Percentiles rank a stretch among this genome's conserved stretches.
Conservation (phyloP, 208 protist species). For the Trypanosoma grayi region DNA sequence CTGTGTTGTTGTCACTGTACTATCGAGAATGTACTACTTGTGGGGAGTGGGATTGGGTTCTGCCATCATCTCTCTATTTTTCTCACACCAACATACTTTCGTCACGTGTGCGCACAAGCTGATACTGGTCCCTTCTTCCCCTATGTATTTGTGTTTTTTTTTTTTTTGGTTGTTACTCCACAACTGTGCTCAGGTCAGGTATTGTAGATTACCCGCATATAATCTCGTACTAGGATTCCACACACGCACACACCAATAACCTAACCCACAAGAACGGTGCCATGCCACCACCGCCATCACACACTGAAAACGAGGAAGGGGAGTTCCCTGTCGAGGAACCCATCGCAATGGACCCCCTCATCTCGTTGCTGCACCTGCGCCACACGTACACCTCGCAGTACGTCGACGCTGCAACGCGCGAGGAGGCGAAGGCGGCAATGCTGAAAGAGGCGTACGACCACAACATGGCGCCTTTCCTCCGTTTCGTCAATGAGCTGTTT, state of each 20-base stretch:
- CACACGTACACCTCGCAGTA: slow-evolving; percentile 80
- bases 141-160: too few relatives aligned
- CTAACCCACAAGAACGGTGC: too few relatives aligned
- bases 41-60: neutral
- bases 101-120: too few relatives aligned
- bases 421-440: slow-evolving; percentile 67
- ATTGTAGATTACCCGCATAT: too few relatives aligned
- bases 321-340: slow-evolving; percentile 34
- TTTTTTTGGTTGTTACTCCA: too few relatives aligned
- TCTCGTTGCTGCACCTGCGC: slow-evolving; percentile 76
- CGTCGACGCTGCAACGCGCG: slow-evolving; percentile 66
- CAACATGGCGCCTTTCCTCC: slow-evolving; percentile 90
- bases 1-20: neutral
- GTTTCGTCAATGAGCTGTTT: slow-evolving; percentile 76
- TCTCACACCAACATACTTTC: neutral
- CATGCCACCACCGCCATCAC: neutral
- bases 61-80: neutral
- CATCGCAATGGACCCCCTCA: slow-evolving; percentile 78
- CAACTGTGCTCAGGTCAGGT: too few relatives aligned
- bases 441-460: slow-evolving; percentile 67
- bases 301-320: slow-evolving; percentile 33
- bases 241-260: too few relatives aligned
- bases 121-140: too few relatives aligned
- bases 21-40: neutral
- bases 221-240: neutral